These are phyloP conservation scores for Vitis vinifera DNA, from an alignment of 164 flowering plant species.

Conservation along the genomic window ASM3070453v1 NC_081818.1:23895501-23896000, in stretches of 20 bases:
- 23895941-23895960: background rate
- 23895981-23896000: background rate
- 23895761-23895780: slow-evolving; percentile 2
- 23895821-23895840: no score
- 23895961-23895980: background rate
- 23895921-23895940: background rate
- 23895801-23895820: background rate
- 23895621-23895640: no score
- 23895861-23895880: slow-evolving; percentile 2
- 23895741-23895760: background rate
- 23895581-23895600: background rate
- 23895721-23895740: background rate
- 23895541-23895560: background rate
- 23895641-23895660: no score
- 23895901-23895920: background rate
- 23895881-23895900: background rate
- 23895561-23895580: background rate
- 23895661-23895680: no score
- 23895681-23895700: no score
- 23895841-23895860: slow-evolving; percentile 15
- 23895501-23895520: background rate
- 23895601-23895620: no score
- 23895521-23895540: background rate
- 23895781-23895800: background rate
- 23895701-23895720: background rate